Conservation (phyloP, 495 filamentous ascomycete species). For the Lepidopterella palustris region DNA sequence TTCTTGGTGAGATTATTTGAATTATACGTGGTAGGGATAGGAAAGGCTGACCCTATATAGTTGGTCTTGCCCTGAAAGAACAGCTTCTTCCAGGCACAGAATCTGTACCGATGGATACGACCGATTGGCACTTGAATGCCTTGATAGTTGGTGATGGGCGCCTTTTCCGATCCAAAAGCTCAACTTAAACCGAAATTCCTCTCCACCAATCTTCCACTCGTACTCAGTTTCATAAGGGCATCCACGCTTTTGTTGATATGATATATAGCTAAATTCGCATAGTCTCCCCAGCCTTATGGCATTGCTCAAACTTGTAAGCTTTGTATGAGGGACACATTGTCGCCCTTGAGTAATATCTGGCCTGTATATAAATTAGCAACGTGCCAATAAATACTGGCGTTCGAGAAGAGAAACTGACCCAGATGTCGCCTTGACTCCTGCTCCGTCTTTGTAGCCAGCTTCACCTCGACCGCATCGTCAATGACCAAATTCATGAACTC, state of each 20-base stretch:
- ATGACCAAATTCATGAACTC: slow-evolving; percentile 99
- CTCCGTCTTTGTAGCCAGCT: slow-evolving; percentile 69
- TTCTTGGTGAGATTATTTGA: slow-evolving; percentile 48
- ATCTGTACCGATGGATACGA: slow-evolving; percentile 58
- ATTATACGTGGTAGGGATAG: slow-evolving; percentile 1
- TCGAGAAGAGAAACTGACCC: slow-evolving; percentile 54
- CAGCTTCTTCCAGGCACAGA: slow-evolving; percentile 63
- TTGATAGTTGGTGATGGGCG: slow-evolving; percentile 54
- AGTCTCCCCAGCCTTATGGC: no score
- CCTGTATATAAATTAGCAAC: slow-evolving; percentile 46
- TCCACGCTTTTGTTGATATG: no score
- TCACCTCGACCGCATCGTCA: slow-evolving; percentile 91
- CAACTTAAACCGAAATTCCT: slow-evolving; percentile 25
- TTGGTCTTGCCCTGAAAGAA: slow-evolving; percentile 82
- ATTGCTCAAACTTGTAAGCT: background rate
- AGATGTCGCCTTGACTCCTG: slow-evolving; percentile 71
- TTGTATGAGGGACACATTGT: slow-evolving; percentile 94
- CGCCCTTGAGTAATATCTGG: slow-evolving; percentile 93
- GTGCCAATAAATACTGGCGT: no score
- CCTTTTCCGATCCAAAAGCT: slow-evolving; percentile 18
- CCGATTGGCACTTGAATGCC: slow-evolving; percentile 62
- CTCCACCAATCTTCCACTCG: slow-evolving; percentile 32
- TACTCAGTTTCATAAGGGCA: no score
- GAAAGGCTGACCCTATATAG: slow-evolving; percentile 34
- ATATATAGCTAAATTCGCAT: no score